phyloP scores from a whole-genome alignment of 305 asterid species.

The Fraxinus greggii region DNA sequence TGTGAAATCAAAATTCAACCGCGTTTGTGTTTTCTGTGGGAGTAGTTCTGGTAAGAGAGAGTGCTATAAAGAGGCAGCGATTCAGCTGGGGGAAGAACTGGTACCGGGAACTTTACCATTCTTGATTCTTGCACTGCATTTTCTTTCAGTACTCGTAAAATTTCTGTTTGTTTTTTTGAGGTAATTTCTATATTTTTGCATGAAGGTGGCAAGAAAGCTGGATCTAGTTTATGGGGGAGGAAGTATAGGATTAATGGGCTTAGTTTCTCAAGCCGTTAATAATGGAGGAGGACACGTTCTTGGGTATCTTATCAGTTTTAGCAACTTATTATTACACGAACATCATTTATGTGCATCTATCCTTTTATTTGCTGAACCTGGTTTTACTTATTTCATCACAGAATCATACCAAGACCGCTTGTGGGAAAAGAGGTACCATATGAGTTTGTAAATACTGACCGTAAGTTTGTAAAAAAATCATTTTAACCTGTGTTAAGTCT shows the following conservation, averaged over 20 bases:
- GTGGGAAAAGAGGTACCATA: constrained; percentile 62
- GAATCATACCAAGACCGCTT: constrained; percentile 67
- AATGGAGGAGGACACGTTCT: constrained; percentile 66
- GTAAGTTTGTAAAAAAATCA: background rate
- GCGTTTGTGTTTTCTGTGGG: constrained; percentile 50
- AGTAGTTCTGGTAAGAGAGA: constrained; percentile 40
- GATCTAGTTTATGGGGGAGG: constrained; percentile 83
- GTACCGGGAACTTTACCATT: constrained; percentile 19
- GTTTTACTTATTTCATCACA: constrained; percentile 17
- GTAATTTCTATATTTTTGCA: constrained; percentile 13
- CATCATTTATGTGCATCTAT: background rate
- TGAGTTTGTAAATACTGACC: background rate
- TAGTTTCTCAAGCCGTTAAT: constrained; percentile 60
- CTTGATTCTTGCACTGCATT: background rate
- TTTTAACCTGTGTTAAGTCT: background rate
- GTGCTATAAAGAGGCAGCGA: constrained; percentile 39
- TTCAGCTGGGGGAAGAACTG: constrained; percentile 39
- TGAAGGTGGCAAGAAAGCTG: constrained; percentile 58
- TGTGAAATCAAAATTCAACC: constrained; percentile 37
- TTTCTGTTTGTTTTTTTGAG: background rate
- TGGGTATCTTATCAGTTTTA: constrained; percentile 33
- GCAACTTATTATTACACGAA: background rate
- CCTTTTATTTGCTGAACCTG: background rate
- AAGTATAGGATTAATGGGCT: constrained; percentile 68
- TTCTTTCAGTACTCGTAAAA: background rate